A percentile compares a stretch with the other conserved stretches of the same genome.
phyloP scores from a whole-genome alignment of 2,329 filamentous ascomycete genomes.

The Anthostomella pinea region DNA sequence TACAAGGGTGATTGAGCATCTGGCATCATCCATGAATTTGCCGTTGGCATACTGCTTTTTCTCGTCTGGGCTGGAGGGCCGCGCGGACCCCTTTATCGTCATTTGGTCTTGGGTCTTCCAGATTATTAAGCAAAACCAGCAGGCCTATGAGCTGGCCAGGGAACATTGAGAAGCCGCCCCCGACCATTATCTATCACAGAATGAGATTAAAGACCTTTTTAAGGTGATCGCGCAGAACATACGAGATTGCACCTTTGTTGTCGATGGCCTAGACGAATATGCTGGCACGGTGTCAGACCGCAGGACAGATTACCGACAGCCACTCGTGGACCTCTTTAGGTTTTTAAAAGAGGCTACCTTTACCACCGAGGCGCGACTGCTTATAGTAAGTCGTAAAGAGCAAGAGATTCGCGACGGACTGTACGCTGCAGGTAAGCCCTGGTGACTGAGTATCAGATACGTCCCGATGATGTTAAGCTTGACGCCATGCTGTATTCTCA shows the following conservation, averaged over 20 bases:
- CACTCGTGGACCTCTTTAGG: conserved; percentile 21
- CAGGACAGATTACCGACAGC: rapidly evolving
- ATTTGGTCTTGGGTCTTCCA: conserved; percentile 33
- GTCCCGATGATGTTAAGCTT: conserved; percentile 16
- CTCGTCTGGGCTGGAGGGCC: conserved; percentile 26
- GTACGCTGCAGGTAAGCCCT: conserved; percentile 1
- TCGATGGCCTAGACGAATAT: conserved; percentile 38
- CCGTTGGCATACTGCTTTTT: conserved; percentile 33
- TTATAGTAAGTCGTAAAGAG: conserved; percentile 28
- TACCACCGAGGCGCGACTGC: conserved; percentile 13
- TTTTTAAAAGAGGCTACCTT: conserved; percentile 6
- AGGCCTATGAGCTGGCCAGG: conserved; percentile 12
- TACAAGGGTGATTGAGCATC: conserved; percentile 26
- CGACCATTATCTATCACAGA: conserved; percentile 13
- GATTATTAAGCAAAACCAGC: conserved; percentile 6
- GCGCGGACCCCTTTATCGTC: conserved; percentile 23
- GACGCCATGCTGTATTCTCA: conserved; percentile 25
- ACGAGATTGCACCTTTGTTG: conserved; percentile 21
- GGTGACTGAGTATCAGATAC: conserved; percentile 19
- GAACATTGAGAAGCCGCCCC: conserved; percentile 2
- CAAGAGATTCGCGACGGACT: conserved; percentile 20
- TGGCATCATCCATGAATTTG: background rate
- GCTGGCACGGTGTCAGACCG: background rate
- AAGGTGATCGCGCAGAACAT: conserved; percentile 10
- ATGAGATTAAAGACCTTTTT: conserved; percentile 19